phyloP scores from a whole-genome alignment of 2,329 filamentous ascomycete species.

The Gnomoniopsis sp. region DNA sequence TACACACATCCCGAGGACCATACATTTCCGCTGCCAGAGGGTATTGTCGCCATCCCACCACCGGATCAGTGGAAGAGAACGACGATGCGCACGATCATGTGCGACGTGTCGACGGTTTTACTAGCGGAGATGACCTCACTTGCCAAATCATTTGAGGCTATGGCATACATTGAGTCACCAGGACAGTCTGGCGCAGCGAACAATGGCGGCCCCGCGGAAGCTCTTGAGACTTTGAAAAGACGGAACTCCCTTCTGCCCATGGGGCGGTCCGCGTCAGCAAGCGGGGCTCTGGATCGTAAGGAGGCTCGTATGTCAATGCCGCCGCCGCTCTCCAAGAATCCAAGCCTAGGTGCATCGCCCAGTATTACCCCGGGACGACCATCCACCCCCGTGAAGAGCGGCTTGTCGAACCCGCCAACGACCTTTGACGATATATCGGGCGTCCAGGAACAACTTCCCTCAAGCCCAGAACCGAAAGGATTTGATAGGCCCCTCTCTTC shows the following conservation, averaged over 20 bases:
- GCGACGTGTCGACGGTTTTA: conserved; percentile 70
- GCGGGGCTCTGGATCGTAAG: conserved; percentile 53
- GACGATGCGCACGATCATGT: conserved; percentile 78
- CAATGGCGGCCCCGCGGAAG: conserved; percentile 37
- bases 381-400: conserved; percentile 48
- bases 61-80: conserved; percentile 67
- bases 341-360: conserved; percentile 38
- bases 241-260: conserved; percentile 52
- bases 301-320: conserved; percentile 74
- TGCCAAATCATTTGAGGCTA: conserved; percentile 68
- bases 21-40: conserved; percentile 58
- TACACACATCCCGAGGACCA: conserved; percentile 48
- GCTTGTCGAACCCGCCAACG: conserved; percentile 44
- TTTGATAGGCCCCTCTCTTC: conserved; percentile 32
- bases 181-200: conserved; percentile 44
- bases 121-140: conserved; percentile 73
- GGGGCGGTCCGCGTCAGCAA: conserved; percentile 52
- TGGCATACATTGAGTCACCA: conserved; percentile 76
- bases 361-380: conserved; percentile 46
- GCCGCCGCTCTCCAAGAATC: conserved; percentile 53
- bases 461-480: conserved; percentile 39
- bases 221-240: conserved; percentile 38
- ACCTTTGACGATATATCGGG: conserved; percentile 45
- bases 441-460: conserved; percentile 30
- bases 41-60: conserved; percentile 68